Evolutionary conservation across 2,329 filamentous ascomycete species (phyloP).

Genomic region (Xylariaceae sp.): DNA sequence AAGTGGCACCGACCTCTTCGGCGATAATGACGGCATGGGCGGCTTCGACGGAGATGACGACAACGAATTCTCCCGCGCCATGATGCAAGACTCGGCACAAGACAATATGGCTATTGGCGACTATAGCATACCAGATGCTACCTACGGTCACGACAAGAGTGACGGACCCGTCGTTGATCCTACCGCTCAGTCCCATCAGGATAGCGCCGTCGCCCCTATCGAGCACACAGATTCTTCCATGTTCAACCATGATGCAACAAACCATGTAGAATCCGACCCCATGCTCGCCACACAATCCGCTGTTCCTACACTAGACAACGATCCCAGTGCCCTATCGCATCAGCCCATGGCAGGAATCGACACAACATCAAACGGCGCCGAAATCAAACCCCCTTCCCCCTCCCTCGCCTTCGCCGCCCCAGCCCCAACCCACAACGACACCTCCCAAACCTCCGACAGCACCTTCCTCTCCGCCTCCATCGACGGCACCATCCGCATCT

Average conservation of each 20-base stretch:
- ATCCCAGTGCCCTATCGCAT: constrained; percentile 10
- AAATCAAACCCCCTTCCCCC: constrained; percentile 30
- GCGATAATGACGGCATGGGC: constrained; percentile 61
- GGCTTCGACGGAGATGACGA: constrained; percentile 80
- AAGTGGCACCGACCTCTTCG: constrained; percentile 75
- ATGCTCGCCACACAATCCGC: constrained; percentile 18
- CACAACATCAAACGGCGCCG: constrained; percentile 13
- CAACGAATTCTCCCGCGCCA: constrained; percentile 71
- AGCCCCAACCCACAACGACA: constrained; percentile 42
- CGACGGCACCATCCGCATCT: constrained; percentile 84
- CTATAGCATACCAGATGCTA: constrained; percentile 39
- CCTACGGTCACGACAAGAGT: constrained; percentile 28
- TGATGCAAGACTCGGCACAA: constrained; percentile 46
- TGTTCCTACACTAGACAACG: constrained; percentile 8
- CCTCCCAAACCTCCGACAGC: constrained; percentile 60
- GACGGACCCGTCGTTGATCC: constrained; percentile 29
- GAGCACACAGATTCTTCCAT: constrained; percentile 15
- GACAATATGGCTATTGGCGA: constrained; percentile 36
- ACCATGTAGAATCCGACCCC: constrained; percentile 9
- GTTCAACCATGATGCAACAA: constrained; percentile 10
- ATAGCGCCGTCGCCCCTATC: constrained; percentile 13
- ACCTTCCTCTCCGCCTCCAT: constrained; percentile 87
- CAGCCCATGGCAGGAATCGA: constrained; percentile 14
- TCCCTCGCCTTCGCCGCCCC: constrained; percentile 37
- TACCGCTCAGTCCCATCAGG: constrained; percentile 14